Evolutionary conservation across 148 eudicot species (phyloP).

Genomic region (Mesembryanthemum crystallinum): DNA sequence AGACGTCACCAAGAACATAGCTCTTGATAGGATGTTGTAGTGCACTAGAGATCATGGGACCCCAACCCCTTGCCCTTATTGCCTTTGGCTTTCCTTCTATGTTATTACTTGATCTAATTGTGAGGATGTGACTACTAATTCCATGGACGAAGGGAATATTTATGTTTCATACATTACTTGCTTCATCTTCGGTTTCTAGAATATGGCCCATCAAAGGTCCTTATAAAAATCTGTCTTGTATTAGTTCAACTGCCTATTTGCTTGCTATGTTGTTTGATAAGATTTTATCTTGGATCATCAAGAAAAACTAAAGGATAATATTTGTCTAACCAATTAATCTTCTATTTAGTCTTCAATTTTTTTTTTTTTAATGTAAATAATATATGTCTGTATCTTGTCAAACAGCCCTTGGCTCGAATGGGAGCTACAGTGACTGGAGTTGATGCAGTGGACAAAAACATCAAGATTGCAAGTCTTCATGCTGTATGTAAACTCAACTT

Average conservation of each 20-base stretch:
- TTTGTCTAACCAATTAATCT: no score
- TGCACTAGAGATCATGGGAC: no score
- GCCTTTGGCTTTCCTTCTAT: no score
- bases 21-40: no score
- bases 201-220: not conserved
- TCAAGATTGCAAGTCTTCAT: slow-evolving; percentile 85
- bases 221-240: not conserved
- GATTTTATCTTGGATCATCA: not conserved
- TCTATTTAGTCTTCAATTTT: not conserved
- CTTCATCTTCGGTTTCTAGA: not conserved
- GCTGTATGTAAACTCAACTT: slow-evolving; percentile 50
- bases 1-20: no score
- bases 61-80: no score
- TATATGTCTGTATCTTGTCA: slow-evolving; percentile 11
- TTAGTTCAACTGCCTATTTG: not conserved
- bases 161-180: not conserved
- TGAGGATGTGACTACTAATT: no score
- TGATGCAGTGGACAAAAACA: slow-evolving; percentile 90
- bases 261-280: not conserved
- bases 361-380: not conserved
- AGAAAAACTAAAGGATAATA: not conserved
- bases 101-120: no score
- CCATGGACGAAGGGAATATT: no score
- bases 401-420: slow-evolving; percentile 94
- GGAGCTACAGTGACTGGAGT: slow-evolving; percentile 89